Base-by-base conservation (phyloP, 1,284 basidiomycete genomes). In the Afroboletus lepidellus region DNA sequence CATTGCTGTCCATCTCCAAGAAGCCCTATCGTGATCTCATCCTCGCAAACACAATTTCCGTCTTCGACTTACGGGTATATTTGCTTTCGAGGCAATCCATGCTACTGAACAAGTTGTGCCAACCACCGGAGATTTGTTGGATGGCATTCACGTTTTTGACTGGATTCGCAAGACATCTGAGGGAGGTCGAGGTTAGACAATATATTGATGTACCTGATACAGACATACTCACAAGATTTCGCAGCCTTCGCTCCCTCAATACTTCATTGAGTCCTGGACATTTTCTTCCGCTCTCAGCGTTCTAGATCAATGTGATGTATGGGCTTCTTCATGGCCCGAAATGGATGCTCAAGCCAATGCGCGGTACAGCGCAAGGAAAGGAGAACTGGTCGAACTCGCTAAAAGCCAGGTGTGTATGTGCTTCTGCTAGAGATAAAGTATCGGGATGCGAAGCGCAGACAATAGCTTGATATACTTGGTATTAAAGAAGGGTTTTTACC, bases 1-100 rank as follows among this genome's bases (percentile, higher is more conserved):
- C 93, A 2, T 76, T 98, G 25, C 77, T 98, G n/a, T 89, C 90
- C 13, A 76, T 84, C 3, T 75, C 76, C 27, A 87, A 86, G 70
- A 97, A 98, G 64, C 84, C 90, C 3, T 98, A 98, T 65, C 81
- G 90, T 8, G 89, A 94, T 51, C 77, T 97, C 48, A 93, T 98
- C 49, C 78, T 94, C n/a, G 82, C 86, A 13, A 95, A 94, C 69
- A 82, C 85, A 16, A 96, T 99, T 57, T 90, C 92, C 3, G 81
- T 98, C 8, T 98, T 98, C 65, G 97, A 99, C 72, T 90, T 98
- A 61, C 81, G 94, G 45, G 82, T 90, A 63, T 99, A 98, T 68
- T 76, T 99, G 18, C 88, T 98, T 55, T 87, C 93, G 6, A 79
- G 92, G 29, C 92, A 97, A 69, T 92, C 91, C 48, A 74, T 77